Evolutionary conservation across 305 asterid species (phyloP).

Genomic region (Fraxinus dipetala): DNA sequence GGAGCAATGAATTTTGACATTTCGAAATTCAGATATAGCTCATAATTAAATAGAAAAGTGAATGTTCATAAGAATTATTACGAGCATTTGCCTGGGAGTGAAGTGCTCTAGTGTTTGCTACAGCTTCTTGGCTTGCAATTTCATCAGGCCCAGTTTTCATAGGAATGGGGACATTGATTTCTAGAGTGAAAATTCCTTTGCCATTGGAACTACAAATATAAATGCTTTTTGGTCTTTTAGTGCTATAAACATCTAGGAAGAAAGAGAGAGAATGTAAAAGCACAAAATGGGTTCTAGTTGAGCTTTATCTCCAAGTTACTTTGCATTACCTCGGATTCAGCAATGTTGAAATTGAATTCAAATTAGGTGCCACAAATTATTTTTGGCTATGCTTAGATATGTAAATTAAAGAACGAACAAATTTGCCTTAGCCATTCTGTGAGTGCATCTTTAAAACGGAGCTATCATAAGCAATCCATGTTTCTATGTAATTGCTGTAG

Average conservation of each 20-base stretch:
- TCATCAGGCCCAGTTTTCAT: not conserved
- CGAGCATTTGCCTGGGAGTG: slow-evolving; percentile 2
- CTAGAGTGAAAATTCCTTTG: not conserved
- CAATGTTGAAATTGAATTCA: not conserved
- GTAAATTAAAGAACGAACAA: not conserved
- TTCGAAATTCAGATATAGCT: slow-evolving; percentile 18
- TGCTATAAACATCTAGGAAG: not conserved
- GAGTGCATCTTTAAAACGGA: not conserved
- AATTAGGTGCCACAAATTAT: not conserved
- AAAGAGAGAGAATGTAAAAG: not conserved
- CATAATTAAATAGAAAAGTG: slow-evolving; percentile 7
- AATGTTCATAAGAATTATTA: not conserved
- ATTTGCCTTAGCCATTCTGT: not conserved
- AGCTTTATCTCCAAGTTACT: not conserved
- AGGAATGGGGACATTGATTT: not conserved
- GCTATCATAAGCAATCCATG: not conserved
- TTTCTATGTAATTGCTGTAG: not conserved
- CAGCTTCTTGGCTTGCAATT: not conserved
- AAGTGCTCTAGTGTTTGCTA: not conserved
- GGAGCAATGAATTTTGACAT: not conserved
- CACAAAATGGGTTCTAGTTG: not conserved
- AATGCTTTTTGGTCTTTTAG: not conserved
- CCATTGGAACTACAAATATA: not conserved
- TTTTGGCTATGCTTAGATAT: not conserved
- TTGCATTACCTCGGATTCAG: not conserved